Evolutionary conservation across 2,329 filamentous ascomycete species (phyloP).

Genomic region (Pyricularia grisea): DNA sequence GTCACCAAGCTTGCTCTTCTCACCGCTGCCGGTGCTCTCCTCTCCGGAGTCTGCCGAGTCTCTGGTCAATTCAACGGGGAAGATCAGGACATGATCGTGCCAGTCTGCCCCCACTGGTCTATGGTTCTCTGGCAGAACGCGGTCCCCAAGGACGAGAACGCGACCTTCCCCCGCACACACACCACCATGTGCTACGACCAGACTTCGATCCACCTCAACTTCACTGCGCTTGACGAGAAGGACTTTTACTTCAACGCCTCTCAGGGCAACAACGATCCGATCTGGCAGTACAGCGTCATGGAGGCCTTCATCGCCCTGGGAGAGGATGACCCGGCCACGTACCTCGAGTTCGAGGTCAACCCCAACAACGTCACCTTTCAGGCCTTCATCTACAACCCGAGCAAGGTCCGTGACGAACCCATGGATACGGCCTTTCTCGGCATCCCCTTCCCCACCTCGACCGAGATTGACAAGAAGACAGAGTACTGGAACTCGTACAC

Average conservation of each 20-base stretch:
- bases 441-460: conserved; percentile 26
- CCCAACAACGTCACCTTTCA: conserved; percentile 43
- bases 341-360: conserved; percentile 40
- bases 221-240: conserved; percentile 34
- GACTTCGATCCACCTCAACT: conserved; percentile 27
- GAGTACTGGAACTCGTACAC: conserved; percentile 30
- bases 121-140: conserved; percentile 29
- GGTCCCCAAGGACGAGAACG: conserved; percentile 27
- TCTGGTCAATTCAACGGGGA: neutral
- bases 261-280: conserved; percentile 33
- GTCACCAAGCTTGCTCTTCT: neutral
- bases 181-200: conserved; percentile 37
- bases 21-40: neutral
- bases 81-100: conserved; percentile 20
- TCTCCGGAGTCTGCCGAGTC: neutral
- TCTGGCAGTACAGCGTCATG: conserved; percentile 41
- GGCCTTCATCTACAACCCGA: conserved; percentile 40
- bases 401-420: conserved; percentile 27
- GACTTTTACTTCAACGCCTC: conserved; percentile 34
- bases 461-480: conserved; percentile 24
- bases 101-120: conserved; percentile 25
- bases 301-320: conserved; percentile 38
- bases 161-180: conserved; percentile 30
- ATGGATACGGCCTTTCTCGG: conserved; percentile 25
- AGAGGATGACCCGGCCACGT: conserved; percentile 34